These are phyloP conservation scores for Exophiala calicioides DNA, from an alignment of 2,329 filamentous ascomycete genomes.

Conservation along the genomic window DNA sequence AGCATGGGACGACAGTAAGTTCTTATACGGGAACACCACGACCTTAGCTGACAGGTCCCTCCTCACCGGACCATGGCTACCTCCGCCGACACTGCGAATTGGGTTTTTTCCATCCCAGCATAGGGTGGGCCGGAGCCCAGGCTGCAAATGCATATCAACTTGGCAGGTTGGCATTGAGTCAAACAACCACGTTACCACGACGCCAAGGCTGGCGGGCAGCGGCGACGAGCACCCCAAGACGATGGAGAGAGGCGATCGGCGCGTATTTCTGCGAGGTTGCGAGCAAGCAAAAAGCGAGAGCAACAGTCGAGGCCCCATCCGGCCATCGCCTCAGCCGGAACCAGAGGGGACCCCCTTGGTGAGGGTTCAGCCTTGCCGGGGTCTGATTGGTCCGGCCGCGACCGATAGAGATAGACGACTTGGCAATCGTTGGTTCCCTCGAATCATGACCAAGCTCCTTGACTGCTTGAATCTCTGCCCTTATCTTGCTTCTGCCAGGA, in stretches of 20 bases:
- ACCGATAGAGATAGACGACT: constrained; percentile 17
- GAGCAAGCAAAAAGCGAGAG: no score
- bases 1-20: background rate
- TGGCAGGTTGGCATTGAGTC: background rate
- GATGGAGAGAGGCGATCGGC: background rate
- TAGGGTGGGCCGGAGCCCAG: constrained; percentile 5
- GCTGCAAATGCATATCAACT: no score
- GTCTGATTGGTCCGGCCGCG: constrained; percentile 14
- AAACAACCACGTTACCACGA: constrained; percentile 2
- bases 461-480: background rate
- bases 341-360: background rate
- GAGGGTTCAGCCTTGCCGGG: background rate
- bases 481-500: constrained; percentile 3
- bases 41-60: background rate
- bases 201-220: constrained; percentile 11
- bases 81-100: constrained; percentile 9
- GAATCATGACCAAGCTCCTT: no score
- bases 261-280: no score
- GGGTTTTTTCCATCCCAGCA: constrained; percentile 10
- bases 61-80: constrained; percentile 15
- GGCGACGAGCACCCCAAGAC: constrained; percentile 15
- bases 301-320: background rate
- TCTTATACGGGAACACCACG: constrained; percentile 9
- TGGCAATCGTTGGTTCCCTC: constrained; percentile 4
- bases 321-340: background rate